Evolutionary conservation across 2,329 filamentous ascomycete genomes (phyloP), one percentile per base, ranked within the genome.

Genomic region (Colletotrichum sp.): DNA sequence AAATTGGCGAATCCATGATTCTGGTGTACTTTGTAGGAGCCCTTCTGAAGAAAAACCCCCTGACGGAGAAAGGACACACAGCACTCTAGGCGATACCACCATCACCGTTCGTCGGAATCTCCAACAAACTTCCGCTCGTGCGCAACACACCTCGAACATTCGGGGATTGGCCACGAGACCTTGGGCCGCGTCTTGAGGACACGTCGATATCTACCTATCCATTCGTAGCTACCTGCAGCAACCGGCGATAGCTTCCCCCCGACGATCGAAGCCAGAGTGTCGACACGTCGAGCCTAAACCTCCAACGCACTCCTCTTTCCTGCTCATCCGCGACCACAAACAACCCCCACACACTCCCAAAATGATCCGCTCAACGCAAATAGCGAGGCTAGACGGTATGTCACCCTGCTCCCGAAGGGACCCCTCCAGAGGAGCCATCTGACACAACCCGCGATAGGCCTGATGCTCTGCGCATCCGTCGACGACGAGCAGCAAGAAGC

Each of bases 321-420:
- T 3, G 16, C 65, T 13, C 3, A 60, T 28, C 57, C 34, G 13
- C 25, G 61, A 71, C 59, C 28, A 25, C 55, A 59, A n/a, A 68
- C 8, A 25, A 68, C 16, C 34, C 8, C 28, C 12, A 57, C 32
- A 66, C 13, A 79, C 22, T 36, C 36, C 57, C 55, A 84, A 80
- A 30, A 97, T 96, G 96, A 96, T 98, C 82, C 92, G 92, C 85
- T 97, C 96, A 81, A 99, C 96, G 69, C 95, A 98, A 87, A 98
- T 99, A 87, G 94, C 95, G 79, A 91, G 97, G 86, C 91, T 98
- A 68, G 97, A 98, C 87, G 96, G 96, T 97, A 83, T 74, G 80
- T 77, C 36, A 52, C 76, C 39, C 19, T 77, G 72, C 69, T 59
- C 66, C 67, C 60, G 65, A 39, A 39, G 39, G 39, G 34, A 66